Percentiles rank a stretch among this genome's conserved stretches.
Conservation (phyloP, 2,329 filamentous ascomycete species). For the Dendryphion nanum region DNA sequence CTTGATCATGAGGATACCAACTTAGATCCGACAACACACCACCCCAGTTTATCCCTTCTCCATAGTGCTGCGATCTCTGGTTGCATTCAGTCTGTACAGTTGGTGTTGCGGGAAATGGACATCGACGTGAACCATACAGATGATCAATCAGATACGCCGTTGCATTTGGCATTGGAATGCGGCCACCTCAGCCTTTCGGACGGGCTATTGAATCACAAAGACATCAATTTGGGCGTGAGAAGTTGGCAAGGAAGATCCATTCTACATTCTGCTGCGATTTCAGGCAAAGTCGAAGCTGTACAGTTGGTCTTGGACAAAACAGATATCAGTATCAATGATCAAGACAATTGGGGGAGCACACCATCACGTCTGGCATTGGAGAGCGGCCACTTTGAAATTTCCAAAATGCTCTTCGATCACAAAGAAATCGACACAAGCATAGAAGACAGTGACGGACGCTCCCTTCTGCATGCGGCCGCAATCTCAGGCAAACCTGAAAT, state of each 20-base stretch:
- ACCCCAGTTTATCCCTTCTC: neutral
- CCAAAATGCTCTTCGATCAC: slow-evolving; percentile 1
- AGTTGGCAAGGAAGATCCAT: neutral
- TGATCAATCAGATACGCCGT: neutral
- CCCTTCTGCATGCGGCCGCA: slow-evolving; percentile 5
- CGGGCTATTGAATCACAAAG: slow-evolving; percentile 1
- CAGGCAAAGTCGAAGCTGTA: neutral
- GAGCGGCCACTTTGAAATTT: neutral
- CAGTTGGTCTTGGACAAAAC: slow-evolving; percentile 1
- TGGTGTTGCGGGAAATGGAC: neutral
- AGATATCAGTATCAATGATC: neutral
- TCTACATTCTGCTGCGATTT: slow-evolving; percentile 1
- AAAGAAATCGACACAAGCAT: slow-evolving; percentile 1
- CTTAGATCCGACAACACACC: neutral
- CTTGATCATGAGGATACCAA: slow-evolving; percentile 3
- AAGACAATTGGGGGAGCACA: neutral
- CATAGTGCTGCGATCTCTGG: neutral
- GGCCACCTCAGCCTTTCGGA: neutral
- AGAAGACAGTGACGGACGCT: neutral
- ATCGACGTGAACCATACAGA: neutral
- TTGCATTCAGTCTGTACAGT: neutral
- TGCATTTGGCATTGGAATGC: neutral
- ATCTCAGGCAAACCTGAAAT: neutral
- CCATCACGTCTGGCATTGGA: slow-evolving; percentile 4
- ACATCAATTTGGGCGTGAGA: neutral